Base-by-base conservation (phyloP, 768 basidiomycete genomes). In the Tylopilus cervinicoccineus region DNA sequence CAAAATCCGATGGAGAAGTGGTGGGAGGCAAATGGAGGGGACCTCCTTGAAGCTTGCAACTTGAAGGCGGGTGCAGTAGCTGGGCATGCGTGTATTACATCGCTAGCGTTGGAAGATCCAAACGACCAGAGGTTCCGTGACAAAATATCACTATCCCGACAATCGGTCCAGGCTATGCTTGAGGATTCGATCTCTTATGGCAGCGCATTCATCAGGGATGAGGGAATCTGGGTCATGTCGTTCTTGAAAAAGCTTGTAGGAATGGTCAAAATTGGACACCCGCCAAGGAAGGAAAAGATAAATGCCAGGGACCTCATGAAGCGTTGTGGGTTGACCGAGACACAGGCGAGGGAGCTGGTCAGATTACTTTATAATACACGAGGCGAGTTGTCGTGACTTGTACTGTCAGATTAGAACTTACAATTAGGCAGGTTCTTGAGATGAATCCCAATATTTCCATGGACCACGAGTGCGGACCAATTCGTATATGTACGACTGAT, bases 31-130 rank as follows among this genome's bases (percentile, higher is more conserved):
- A 57, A 70, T 20, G 48, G 52, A 6, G 29, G 41, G 13, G 29
- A 14, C 5, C 58, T 68, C 11, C 23, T 57, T 6, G 46, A 37
- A 32, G 31, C 36, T 44, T 40, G n/a, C 22, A 23, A 43, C 8
- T 28, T 63, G 38, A 53, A 45, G 33, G 14, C 52, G 38, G 29
- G 33, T 29, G 53, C 42, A 5, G 38, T 53, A n/a, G 64, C 46
- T 23, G 61, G 60, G 6, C 59, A 68, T 38, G 64, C 65, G 5
- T 68, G 67, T 31, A 56, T 69, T 28, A 68, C 67, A 19, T 57
- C 62, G 12, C 36, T 45, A 24, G 20, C 36, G 7, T 17, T 13
- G 12, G 51, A 45, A 4, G 17, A 54, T 28, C 28, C 44, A 10
- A 16, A 42, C 14, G 27, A 52, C 16, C 38, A 27, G 19, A 40